Evolutionary conservation across 371 early-diverging fungal genomes (phyloP), one percentile per base, ranked within the genome.

Genomic region (Mucor circinelloides): DNA sequence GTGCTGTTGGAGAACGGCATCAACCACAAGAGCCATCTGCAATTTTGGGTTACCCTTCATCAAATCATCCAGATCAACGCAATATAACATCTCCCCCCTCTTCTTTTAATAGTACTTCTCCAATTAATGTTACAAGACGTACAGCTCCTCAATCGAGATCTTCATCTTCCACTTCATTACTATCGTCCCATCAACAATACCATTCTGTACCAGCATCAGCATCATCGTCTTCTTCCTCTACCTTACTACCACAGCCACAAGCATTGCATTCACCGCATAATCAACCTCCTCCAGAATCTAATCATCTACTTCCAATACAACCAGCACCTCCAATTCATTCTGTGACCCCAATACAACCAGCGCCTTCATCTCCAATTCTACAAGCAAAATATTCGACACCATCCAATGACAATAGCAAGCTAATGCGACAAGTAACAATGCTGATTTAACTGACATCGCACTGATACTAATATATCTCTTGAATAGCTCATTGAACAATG

Each of bases 401-500:
- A 10, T 12, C 50, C 7, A 9, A 25, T 9, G 12, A 25, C 50
- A 23, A 23, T 12, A 25, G 13, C 23, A 50, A 25, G 8, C 10
- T 25, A 23, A 50, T 50, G 50, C 21, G 23, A 12, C 50, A 50
- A 23, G 50, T 50, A 50, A 50, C n/a, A n/a, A 36, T 13, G 2
- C 1, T 44, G 44, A 44, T 44, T 19, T 44, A n/a, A 1, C 17
- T 44, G 2, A n/a, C 4, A 19, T 44, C 5, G 4, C 17, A n/a
- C 17, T 6, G 21, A 3, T 50, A 23, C 12, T 50, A 8, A 50
- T 25, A 12, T 19, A 38, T 60, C 3, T n/a, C 0, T 31, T 9
- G 31, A 44, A 60, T 36, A 72, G 65, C n/a, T 63, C 19, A 57
- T 64, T 25, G 68, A 72, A 23, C 72, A 68, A 32, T 72, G 73